Conservation (phyloP, 768 basidiomycete species). For the Exsudoporus frostii region DNA sequence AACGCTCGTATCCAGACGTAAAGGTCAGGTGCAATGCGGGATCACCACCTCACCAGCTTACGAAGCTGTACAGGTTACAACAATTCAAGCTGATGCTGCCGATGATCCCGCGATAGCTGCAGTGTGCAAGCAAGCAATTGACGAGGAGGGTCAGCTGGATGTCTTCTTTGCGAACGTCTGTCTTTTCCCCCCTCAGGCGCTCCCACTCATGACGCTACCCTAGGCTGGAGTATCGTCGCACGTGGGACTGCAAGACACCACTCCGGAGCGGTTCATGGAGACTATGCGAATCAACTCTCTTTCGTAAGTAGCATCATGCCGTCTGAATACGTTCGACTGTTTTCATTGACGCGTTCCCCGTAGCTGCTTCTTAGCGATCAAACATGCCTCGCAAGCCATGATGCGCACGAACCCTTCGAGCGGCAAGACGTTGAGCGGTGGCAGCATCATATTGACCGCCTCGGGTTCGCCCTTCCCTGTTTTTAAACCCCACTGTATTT, state of each 20-base stretch:
- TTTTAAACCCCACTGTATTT: not conserved
- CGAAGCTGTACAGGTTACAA: constrained; percentile 62
- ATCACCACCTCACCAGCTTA: constrained; percentile 8
- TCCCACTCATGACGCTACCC: not conserved
- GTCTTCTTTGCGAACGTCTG: constrained; percentile 94
- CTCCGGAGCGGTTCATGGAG: constrained; percentile 68
- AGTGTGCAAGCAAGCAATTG: constrained; percentile 67
- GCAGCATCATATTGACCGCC: constrained; percentile 86
- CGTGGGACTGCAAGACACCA: constrained; percentile 47
- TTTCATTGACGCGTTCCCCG: not conserved
- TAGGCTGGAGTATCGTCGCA: constrained; percentile 66
- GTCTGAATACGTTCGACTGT: constrained; percentile 1
- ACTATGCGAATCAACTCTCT: constrained; percentile 73
- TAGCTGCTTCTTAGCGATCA: constrained; percentile 88
- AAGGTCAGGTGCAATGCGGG: constrained; percentile 46
- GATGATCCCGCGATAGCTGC: constrained; percentile 65
- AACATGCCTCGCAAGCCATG: constrained; percentile 85
- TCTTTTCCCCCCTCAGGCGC: not conserved
- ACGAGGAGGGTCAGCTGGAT: constrained; percentile 84
- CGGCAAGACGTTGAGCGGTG: constrained; percentile 67
- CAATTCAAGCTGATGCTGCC: constrained; percentile 77
- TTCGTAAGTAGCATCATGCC: constrained; percentile 39
- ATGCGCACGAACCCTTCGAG: constrained; percentile 55
- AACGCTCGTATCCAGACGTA: constrained; percentile 68
- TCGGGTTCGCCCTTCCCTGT: constrained; percentile 50